Evolutionary conservation across 768 basidiomycete species (phyloP).

Genomic region (Boletus speciosus): DNA sequence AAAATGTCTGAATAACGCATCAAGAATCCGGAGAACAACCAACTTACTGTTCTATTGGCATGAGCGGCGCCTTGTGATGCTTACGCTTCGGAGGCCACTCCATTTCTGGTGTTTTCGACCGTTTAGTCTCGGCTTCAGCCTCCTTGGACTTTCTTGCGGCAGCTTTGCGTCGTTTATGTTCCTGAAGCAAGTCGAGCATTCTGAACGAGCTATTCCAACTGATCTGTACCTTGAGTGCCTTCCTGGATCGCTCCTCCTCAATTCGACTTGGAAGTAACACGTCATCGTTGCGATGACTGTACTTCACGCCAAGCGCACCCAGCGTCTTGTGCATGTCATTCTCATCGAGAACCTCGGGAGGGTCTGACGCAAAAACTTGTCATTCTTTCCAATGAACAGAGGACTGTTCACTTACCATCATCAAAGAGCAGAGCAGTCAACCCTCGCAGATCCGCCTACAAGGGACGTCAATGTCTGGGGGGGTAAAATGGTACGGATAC

Average conservation of each 20-base stretch:
- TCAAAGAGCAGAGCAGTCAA: constrained; percentile 67
- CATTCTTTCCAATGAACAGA: background rate
- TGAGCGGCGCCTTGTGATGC: constrained; percentile 49
- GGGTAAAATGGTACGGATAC: background rate
- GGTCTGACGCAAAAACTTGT: constrained; percentile 27
- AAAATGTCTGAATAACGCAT: background rate
- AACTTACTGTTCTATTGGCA: constrained; percentile 50
- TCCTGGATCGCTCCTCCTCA: constrained; percentile 59
- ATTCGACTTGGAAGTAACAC: constrained; percentile 65
- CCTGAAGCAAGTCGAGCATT: constrained; percentile 16
- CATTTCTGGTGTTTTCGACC: constrained; percentile 34
- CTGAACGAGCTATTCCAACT: background rate
- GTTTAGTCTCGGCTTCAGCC: constrained; percentile 3
- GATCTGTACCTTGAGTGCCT: constrained; percentile 45
- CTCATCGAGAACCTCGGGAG: constrained; percentile 39
- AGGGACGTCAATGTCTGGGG: background rate
- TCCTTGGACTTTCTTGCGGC: constrained; percentile 23
- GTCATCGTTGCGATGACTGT: constrained; percentile 73
- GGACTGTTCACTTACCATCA: constrained; percentile 44
- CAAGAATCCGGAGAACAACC: background rate
- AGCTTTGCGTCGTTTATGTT: constrained; percentile 25
- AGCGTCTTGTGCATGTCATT: constrained; percentile 56
- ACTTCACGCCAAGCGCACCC: constrained; percentile 58
- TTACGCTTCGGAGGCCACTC: constrained; percentile 65
- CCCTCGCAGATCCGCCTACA: constrained; percentile 54